Percentiles rank a stretch among this genome's conserved stretches.
These are phyloP conservation scores for Penicillium coprophilum DNA, from an alignment of 495 filamentous ascomycete species.

Conservation along the genomic window DNA sequence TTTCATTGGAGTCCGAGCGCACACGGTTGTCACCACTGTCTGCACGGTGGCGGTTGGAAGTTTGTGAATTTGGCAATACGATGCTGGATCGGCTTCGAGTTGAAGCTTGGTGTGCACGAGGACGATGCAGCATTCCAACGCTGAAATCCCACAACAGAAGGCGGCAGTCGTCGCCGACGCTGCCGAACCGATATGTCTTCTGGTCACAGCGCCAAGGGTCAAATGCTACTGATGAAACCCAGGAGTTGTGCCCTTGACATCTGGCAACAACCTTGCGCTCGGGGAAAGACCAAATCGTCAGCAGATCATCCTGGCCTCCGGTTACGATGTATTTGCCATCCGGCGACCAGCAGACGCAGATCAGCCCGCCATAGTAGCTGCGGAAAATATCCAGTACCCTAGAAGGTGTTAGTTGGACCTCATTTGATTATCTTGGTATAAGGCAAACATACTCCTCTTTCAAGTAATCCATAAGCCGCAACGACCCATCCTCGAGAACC, in stretches of 20 bases:
- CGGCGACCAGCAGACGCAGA: conserved; percentile 94
- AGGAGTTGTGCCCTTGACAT: conserved; percentile 91
- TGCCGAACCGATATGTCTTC: conserved; percentile 90
- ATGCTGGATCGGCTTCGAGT: conserved; percentile 42
- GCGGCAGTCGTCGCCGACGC: conserved; percentile 89
- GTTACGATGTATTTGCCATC: conserved; percentile 95
- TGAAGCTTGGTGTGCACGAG: conserved; percentile 60
- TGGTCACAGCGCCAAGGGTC: conserved; percentile 97
- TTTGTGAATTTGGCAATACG: conserved; percentile 51
- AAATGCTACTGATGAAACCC: conserved; percentile 91
- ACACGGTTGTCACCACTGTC: conserved; percentile 56
- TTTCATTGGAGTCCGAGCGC: conserved; percentile 66
- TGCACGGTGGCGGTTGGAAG: conserved; percentile 73
- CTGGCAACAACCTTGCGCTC: conserved; percentile 85
- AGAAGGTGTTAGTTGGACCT: conserved; percentile 17
- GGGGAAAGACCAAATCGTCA: conserved; percentile 88
- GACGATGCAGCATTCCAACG: conserved; percentile 91
- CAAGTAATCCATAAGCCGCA: conserved; percentile 88
- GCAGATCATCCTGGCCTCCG: conserved; percentile 91
- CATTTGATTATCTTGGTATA: background rate
- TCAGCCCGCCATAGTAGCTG: conserved; percentile 89
- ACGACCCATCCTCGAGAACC: conserved; percentile 85
- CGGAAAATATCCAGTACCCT: conserved; percentile 82
- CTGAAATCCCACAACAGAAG: conserved; percentile 96
- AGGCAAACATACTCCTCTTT: conserved; percentile 71